Percentiles rank a stretch among this genome's conserved stretches.
Conservation (phyloP, 2,329 filamentous ascomycete genomes). For the Knufia petricola region DNA sequence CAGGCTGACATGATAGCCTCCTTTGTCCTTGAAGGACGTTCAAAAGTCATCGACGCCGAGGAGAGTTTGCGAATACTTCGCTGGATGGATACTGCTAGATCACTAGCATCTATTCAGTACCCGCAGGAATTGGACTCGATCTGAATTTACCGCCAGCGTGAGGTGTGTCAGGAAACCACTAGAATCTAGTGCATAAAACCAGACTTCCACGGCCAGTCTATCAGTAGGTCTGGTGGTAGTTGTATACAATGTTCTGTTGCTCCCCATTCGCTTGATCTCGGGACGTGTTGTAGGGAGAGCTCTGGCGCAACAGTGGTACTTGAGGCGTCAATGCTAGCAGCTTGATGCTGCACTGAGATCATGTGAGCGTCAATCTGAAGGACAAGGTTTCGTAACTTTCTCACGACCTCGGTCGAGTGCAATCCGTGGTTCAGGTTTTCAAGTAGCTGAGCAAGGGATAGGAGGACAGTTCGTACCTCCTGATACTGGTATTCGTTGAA, state of each 20-base stretch:
- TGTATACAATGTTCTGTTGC: constrained; percentile 25
- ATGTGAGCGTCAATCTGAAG: constrained; percentile 38
- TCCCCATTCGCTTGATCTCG: constrained; percentile 18
- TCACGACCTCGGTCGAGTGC: constrained; percentile 31
- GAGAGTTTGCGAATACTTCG: constrained; percentile 20
- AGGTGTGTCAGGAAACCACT: no score
- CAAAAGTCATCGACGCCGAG: constrained; percentile 18
- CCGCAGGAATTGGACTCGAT: no score
- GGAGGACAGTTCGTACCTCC: constrained; percentile 34
- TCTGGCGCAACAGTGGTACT: not conserved
- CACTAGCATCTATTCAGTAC: no score
- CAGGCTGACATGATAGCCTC: constrained; percentile 26
- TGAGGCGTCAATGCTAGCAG: constrained; percentile 30
- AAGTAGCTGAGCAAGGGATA: constrained; percentile 38
- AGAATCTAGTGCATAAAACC: constrained; percentile 22
- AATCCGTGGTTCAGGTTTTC: constrained; percentile 36
- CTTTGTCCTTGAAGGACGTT: constrained; percentile 12
- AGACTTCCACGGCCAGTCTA: constrained; percentile 33
- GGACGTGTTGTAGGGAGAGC: constrained; percentile 3
- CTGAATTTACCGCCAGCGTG: no score
- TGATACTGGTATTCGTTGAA: constrained; percentile 36
- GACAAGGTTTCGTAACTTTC: constrained; percentile 34
- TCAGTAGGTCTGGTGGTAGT: constrained; percentile 32
- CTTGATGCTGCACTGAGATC: no score
- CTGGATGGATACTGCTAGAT: constrained; percentile 21